Evolutionary conservation across 2,329 filamentous ascomycete genomes (phyloP).

Genomic region (Cyphellophora attinorum): DNA sequence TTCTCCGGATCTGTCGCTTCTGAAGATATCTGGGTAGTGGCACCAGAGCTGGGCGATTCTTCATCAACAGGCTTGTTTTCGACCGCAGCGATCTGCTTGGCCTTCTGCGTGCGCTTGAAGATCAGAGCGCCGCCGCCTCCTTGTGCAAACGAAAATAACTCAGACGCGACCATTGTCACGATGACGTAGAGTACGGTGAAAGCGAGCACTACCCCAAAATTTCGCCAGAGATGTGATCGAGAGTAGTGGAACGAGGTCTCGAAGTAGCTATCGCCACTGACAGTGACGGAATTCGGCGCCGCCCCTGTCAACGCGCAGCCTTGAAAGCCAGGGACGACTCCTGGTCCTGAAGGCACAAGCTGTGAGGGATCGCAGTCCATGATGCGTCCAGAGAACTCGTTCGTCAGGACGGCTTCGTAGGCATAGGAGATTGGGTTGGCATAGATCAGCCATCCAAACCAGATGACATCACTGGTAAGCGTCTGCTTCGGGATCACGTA

Average conservation of each 20-base stretch:
- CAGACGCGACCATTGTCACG: constrained; percentile 61
- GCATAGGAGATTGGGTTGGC: constrained; percentile 48
- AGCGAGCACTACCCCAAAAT: constrained; percentile 68
- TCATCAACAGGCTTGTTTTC: constrained; percentile 41
- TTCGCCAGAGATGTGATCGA: constrained; percentile 54
- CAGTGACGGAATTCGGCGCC: constrained; percentile 36
- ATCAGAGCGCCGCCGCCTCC: constrained; percentile 57
- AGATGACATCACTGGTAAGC: constrained; percentile 49
- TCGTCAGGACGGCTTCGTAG: constrained; percentile 58
- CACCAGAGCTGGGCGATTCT: constrained; percentile 37
- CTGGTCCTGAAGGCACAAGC: constrained; percentile 51
- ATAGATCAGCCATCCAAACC: constrained; percentile 56
- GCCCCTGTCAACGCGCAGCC: constrained; percentile 56
- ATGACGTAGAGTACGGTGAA: constrained; percentile 66
- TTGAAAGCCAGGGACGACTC: constrained; percentile 45
- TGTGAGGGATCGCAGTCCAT: constrained; percentile 52
- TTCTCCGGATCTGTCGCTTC: constrained; percentile 26
- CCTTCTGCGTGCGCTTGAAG: constrained; percentile 59
- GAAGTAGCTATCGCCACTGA: constrained; percentile 48
- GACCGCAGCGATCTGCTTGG: constrained; percentile 44
- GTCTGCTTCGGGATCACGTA: constrained; percentile 60
- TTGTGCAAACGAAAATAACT: constrained; percentile 53
- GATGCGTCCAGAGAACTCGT: constrained; percentile 50
- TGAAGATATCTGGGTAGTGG: constrained; percentile 21
- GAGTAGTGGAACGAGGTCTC: constrained; percentile 41